These are phyloP conservation scores for Odonthalia washingtoniensis DNA, from an alignment of 31 red algal species.

Conservation along the genomic window DNA sequence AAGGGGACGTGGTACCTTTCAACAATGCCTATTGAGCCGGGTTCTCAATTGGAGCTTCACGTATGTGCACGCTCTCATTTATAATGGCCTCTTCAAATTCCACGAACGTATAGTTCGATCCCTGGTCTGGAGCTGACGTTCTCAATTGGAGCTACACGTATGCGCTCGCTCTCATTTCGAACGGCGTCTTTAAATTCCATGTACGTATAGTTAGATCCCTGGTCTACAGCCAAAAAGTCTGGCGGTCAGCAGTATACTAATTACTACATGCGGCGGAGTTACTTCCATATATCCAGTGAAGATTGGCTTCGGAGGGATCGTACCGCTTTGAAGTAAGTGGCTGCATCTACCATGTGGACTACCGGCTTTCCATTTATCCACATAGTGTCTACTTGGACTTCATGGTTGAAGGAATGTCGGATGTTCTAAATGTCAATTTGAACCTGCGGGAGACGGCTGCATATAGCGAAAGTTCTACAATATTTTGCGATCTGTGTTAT, in stretches of 20 bases:
- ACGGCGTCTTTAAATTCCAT: too few species aligned
- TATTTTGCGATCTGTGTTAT: too few species aligned
- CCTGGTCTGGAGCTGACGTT: too few species aligned
- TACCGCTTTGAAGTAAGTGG: neutral
- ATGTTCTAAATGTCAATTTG: neutral
- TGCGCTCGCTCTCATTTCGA: too few species aligned
- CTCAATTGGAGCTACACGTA: too few species aligned
- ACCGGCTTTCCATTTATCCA: neutral
- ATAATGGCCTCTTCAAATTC: neutral
- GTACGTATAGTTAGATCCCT: too few species aligned
- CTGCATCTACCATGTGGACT: neutral
- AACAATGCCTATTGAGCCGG: slow-evolving; percentile 17
- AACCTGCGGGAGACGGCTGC: too few species aligned
- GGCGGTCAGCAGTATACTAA: too few species aligned
- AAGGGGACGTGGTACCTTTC: slow-evolving; percentile 37
- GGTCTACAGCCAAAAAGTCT: neutral
- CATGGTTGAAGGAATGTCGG: neutral
- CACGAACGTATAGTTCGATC: neutral
- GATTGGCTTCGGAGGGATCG: neutral
- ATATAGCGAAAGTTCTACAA: too few species aligned
- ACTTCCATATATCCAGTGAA: neutral
- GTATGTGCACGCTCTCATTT: neutral
- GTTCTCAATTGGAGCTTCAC: slow-evolving; percentile 44
- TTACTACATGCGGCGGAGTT: neutral
- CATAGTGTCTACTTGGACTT: neutral